phyloP scores from a whole-genome alignment of 2,329 filamentous ascomycete species.

The Trichoderma brevicompactum region DNA sequence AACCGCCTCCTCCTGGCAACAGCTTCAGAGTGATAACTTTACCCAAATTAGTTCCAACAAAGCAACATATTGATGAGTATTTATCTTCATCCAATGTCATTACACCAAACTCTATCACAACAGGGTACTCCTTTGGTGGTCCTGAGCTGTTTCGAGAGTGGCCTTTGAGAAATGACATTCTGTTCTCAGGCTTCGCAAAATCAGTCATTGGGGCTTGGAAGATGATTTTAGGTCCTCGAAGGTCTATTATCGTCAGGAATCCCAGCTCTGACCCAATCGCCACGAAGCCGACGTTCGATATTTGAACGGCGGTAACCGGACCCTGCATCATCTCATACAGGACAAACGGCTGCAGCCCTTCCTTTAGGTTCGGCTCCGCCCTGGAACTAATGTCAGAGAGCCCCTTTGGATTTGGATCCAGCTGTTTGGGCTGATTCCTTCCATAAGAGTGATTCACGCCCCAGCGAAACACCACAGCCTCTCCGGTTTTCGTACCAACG shows the following conservation, averaged over 20 bases:
- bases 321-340: conserved; percentile 85
- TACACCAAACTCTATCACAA: conserved; percentile 85
- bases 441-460: conserved; percentile 77
- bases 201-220: conserved; percentile 74
- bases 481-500: conserved; percentile 80
- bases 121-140: conserved; percentile 71
- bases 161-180: conserved; percentile 68
- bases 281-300: conserved; percentile 93
- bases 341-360: conserved; percentile 79
- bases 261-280: conserved; percentile 85
- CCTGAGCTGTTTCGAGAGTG: conserved; percentile 43
- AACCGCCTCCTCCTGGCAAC: conserved; percentile 69
- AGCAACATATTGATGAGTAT: conserved; percentile 92
- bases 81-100: conserved; percentile 93
- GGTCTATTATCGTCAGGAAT: conserved; percentile 78
- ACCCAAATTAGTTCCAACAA: conserved; percentile 85
- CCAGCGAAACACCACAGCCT: conserved; percentile 87
- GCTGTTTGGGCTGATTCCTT: conserved; percentile 56
- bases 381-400: conserved; percentile 76
- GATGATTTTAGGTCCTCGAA: conserved; percentile 85
- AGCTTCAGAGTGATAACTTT: conserved; percentile 90
- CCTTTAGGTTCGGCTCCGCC: conserved; percentile 72
- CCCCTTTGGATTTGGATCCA: conserved; percentile 66
- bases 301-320: conserved; percentile 74
- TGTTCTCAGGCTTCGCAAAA: conserved; percentile 76